Evolutionary conservation across 2,329 filamentous ascomycete species (phyloP), one percentile per base, ranked within the genome.

Genomic region (Penicillium glabrum): DNA sequence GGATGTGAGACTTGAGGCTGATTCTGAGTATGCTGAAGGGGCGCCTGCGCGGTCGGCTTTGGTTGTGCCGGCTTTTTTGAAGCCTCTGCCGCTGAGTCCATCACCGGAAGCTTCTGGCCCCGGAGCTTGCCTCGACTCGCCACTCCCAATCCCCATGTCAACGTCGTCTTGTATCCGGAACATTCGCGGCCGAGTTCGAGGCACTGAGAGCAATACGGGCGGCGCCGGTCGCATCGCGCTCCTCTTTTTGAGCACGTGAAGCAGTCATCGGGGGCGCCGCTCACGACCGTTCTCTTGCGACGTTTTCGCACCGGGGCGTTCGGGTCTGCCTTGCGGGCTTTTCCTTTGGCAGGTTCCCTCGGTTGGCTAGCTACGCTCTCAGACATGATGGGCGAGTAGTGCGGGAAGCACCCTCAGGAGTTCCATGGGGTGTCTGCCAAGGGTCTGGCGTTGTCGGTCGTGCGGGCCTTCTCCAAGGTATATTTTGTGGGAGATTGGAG

Each of bases 91-190:
- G 80, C 81, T 39, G 81, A 55, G 5, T 65, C 63, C 64, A 67
- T 80, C 51, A 88, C 77, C 10, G 86, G 86, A 56, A 96, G 80
- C 55, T 93, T 93, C 65, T 97, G 82, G 39, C 93, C 93, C 60
- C 93, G 86, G 61, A 98, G 86, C 80, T 98, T 98, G 71, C 93
- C 93, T 69, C 93, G 88, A 77, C 93, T 97, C 55, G 93, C 93
- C 57, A 98, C 93, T 51, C 93, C 93, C 47, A 97, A 91, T 43
- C 92, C 92, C 93, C 93, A 98, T 46, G 93, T 98, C 76, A 98
- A 82, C 67, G 93, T 93, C 16, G 93, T 98, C 79, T 96, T 96
- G 82, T 98, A 98, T 58, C 93, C 93, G 27, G 91, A 92, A 79
- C 93, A 98, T 71, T 96, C 92, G 73, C 91, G 92, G 63, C 92